Percentiles rank a stretch among this genome's conserved stretches.
These are phyloP conservation scores for Cladosporium sphaerospermum DNA, from an alignment of 2,329 filamentous ascomycete species.

Conservation along the genomic window DNA sequence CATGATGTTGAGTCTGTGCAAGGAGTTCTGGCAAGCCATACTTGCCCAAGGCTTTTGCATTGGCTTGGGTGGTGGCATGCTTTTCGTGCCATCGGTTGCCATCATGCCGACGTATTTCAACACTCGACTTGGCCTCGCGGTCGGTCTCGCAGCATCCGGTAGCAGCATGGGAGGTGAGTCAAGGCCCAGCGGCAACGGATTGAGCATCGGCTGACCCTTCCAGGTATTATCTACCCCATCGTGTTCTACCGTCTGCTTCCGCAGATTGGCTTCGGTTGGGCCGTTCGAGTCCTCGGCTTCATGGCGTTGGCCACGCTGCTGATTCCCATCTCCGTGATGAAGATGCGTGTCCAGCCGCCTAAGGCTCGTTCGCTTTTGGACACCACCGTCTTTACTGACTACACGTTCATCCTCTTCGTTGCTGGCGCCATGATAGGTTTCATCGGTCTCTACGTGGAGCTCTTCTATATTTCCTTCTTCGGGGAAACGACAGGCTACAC, in stretches of 20 bases:
- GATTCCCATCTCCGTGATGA: conserved; percentile 27
- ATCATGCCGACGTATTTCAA: conserved; percentile 46
- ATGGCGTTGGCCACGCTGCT: conserved; percentile 28
- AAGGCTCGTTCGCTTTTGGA: conserved; percentile 35
- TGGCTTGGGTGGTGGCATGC: conserved; percentile 39
- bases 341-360: conserved; percentile 32
- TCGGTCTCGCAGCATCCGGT: conserved; percentile 42
- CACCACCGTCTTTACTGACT: conserved; percentile 35
- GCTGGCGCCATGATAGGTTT: conserved; percentile 33
- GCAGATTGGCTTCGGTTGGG: conserved; percentile 27
- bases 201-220: neutral
- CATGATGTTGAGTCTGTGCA: conserved; percentile 45
- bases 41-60: conserved; percentile 46
- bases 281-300: conserved; percentile 28
- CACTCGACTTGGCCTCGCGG: conserved; percentile 38
- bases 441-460: conserved; percentile 34
- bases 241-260: conserved; percentile 29
- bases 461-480: conserved; percentile 40
- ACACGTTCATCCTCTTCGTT: conserved; percentile 32
- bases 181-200: neutral
- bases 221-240: conserved; percentile 31
- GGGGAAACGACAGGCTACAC: conserved; percentile 27
- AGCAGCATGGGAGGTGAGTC: conserved; percentile 31
- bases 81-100: conserved; percentile 38
- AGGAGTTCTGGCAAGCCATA: conserved; percentile 43